Evolutionary conservation across 2,329 filamentous ascomycete genomes (phyloP).

Genomic region (Blastomyces parvus): DNA sequence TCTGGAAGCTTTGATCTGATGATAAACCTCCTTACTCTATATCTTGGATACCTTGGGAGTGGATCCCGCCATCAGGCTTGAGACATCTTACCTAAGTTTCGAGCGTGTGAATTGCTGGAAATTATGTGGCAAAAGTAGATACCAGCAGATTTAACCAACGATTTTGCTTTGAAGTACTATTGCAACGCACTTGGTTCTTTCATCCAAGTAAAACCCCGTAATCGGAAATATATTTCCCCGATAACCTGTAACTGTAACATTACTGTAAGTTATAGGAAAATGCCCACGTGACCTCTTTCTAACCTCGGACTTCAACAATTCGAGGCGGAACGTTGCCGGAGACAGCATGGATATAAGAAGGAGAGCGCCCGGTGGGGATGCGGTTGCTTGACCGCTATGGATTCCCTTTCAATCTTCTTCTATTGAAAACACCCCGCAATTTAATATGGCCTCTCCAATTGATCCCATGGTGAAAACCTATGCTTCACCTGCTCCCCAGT

Average conservation of each 20-base stretch:
- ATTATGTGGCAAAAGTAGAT: neutral
- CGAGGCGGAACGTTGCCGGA: neutral
- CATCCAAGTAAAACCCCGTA: neutral
- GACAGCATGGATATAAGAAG: neutral
- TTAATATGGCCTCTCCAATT: slow-evolving; percentile 28
- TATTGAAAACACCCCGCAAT: neutral
- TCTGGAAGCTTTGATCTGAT: neutral
- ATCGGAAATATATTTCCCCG: neutral
- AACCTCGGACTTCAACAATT: slow-evolving; percentile 2
- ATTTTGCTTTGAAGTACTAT: neutral
- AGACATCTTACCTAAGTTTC: neutral
- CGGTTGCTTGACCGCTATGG: neutral
- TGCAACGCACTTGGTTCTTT: neutral
- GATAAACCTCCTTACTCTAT: neutral
- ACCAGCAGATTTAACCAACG: neutral
- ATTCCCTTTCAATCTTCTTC: neutral
- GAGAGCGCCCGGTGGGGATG: neutral
- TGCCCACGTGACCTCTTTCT: neutral
- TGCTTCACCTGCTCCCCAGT: slow-evolving; percentile 16
- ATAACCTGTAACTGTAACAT: neutral
- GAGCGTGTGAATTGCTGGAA: neutral
- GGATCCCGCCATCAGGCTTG: neutral
- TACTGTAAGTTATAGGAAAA: neutral
- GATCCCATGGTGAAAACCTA: slow-evolving; percentile 27
- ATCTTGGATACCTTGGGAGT: neutral